Percentiles rank a stretch among this genome's conserved stretches.
Conservation (phyloP, 768 basidiomycete genomes). For the Amanita inopinata region DNA sequence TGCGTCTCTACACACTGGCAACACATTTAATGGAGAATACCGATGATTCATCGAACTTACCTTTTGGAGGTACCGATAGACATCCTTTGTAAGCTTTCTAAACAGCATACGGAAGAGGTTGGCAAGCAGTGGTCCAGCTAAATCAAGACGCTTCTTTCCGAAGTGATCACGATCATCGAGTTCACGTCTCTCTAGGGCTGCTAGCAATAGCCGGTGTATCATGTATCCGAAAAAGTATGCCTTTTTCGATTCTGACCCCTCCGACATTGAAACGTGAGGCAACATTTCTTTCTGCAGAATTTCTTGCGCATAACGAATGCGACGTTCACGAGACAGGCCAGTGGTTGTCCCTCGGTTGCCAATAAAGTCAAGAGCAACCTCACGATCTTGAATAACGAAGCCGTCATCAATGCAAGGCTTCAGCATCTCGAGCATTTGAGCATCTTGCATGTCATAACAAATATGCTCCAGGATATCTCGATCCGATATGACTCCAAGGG, state of each 20-base stretch:
- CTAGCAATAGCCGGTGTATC: conserved; percentile 92
- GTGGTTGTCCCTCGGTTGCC: conserved; percentile 96
- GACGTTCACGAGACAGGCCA: conserved; percentile 83
- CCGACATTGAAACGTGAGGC: conserved; percentile 92
- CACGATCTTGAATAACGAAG: conserved; percentile 95
- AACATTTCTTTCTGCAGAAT: conserved; percentile 98
- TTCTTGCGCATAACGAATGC: conserved; percentile 94
- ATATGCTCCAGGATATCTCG: conserved; percentile 97
- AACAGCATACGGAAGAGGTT: conserved; percentile 97
- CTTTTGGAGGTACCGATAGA: conserved; percentile 96
- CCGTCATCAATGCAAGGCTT: conserved; percentile 98
- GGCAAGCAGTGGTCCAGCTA: conserved; percentile 94
- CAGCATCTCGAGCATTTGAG: conserved; percentile 94
- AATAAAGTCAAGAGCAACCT: conserved; percentile 95
- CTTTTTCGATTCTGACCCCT: conserved; percentile 95
- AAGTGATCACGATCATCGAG: conserved; percentile 99
- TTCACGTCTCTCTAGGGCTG: conserved; percentile 89
- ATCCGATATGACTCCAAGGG: conserved; percentile 94
- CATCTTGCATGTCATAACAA: conserved; percentile 94
- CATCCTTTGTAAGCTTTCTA: conserved; percentile 92
- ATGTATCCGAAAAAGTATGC: conserved; percentile 99
- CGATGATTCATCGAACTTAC: conserved; percentile 27
- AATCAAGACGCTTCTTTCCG: conserved; percentile 93
- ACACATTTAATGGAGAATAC: background rate
- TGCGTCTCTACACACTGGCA: conserved; percentile 89